Base-by-base conservation (phyloP, 1,139 yeast species). In the Entelexis sorbosivorans region DNA sequence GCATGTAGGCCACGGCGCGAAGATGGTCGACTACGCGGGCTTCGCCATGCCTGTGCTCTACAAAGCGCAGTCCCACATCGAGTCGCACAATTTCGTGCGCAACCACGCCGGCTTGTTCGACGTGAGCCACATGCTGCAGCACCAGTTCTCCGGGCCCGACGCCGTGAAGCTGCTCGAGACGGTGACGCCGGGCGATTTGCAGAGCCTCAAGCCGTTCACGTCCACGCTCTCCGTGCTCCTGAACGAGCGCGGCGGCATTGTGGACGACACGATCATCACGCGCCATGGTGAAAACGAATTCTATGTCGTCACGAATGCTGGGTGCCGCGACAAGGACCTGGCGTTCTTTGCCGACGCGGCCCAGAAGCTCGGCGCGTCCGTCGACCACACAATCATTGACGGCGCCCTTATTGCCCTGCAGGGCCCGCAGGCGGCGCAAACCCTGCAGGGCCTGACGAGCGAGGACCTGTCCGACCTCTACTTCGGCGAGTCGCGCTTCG, bases 121-220 rank as follows among this genome's bases (percentile, higher is more conserved):
- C 66, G 98, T 91, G 45, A 85, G 96, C 54, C 98, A 91, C 69
- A 91, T 91, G 98, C 76, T 89, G 53, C 97, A 91, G 69, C 96
- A 91, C 67, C 74, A 73, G 43, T 67, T 91, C 56, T 65, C 67
- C 3, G 98, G 98, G 13, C 69, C 76, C 1, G 82, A 77, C 38
- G 77, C 94, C 0, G 70, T 78, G n/a, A 72, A 73, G 14, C 78
- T 89, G 54, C 73, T 91, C 56, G 83, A 91, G 66, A 78, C 75
- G 58, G 72, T 89, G 51, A 85, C 96, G 24, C 98, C 98, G 8
- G 78, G 93, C 24, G 96, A 88, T 65, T 76, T 88, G 59, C 64
- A 70, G 28, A 63, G 63, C 9, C 71, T 89, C 55, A 67, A 71
- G 43, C 73, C 76, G 2, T 79, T 78, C 66, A 71, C 75, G 33